These are phyloP conservation scores for Calendula officinalis DNA, from an alignment of 129 eudicot genomes.

Conservation along the genomic window DNA sequence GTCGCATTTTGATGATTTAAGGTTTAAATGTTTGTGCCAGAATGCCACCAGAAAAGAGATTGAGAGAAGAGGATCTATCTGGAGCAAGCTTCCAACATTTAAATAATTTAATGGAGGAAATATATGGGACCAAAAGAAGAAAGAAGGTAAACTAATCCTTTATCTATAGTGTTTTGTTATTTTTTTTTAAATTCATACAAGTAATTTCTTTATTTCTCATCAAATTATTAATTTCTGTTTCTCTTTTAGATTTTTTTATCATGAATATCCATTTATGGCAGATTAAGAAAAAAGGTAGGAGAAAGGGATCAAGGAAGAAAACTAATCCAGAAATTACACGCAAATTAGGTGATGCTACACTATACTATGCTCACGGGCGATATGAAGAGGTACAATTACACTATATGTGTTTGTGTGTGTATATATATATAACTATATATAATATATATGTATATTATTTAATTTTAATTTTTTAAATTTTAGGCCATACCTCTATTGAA, in stretches of 20 bases:
- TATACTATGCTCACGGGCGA: slow-evolving; percentile 63
- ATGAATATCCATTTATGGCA: slow-evolving; percentile 25
- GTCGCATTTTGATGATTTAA: not conserved
- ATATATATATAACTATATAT: not conserved
- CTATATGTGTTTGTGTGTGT: not conserved
- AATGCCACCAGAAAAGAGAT: slow-evolving; percentile 56
- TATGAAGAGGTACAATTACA: slow-evolving; percentile 73
- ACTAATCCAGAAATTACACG: slow-evolving; percentile 56
- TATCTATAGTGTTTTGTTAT: not conserved
- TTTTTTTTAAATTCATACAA: slow-evolving; percentile 1
- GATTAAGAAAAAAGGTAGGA: slow-evolving; percentile 69
- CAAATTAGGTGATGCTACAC: slow-evolving; percentile 93
- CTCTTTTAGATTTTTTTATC: slow-evolving; percentile 7
- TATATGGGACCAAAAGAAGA: slow-evolving; percentile 51
- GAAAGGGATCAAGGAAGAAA: slow-evolving; percentile 73
- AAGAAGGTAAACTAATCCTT: slow-evolving; percentile 52
- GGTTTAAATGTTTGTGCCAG: slow-evolving; percentile 33
- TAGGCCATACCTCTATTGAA: slow-evolving; percentile 68
- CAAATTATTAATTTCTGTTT: slow-evolving; percentile 7
- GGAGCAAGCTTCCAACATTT: slow-evolving; percentile 57
- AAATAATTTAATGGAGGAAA: slow-evolving; percentile 35
- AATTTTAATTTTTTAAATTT: slow-evolving; percentile 23
- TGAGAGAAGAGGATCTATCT: slow-evolving; percentile 44
- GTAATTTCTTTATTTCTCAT: not conserved
- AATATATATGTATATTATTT: not conserved